Percentiles rank a stretch among this genome's conserved stretches.
These are phyloP conservation scores for Mycena citricolor DNA, from an alignment of 1,284 basidiomycete genomes.

Conservation along the genomic window DNA sequence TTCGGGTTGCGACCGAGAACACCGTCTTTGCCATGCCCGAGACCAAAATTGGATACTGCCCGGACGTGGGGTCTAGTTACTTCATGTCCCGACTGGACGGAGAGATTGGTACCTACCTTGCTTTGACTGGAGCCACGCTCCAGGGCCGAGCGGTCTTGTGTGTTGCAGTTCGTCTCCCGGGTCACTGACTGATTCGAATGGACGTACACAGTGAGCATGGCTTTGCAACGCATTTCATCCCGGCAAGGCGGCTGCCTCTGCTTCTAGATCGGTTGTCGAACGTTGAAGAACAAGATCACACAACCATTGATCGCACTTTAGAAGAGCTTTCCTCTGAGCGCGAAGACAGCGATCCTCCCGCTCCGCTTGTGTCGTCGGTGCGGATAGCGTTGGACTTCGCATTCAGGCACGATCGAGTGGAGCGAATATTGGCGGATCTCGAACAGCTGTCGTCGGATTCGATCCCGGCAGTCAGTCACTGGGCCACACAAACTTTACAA, in stretches of 20 bases:
- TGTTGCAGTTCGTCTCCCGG: constrained; percentile 34
- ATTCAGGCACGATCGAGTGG: constrained; percentile 70
- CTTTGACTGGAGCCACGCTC: constrained; percentile 79
- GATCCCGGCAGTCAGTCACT: constrained; percentile 53
- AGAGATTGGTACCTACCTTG: constrained; percentile 89
- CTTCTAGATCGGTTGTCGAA: constrained; percentile 63
- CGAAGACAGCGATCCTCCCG: constrained; percentile 54
- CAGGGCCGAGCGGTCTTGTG: constrained; percentile 83
- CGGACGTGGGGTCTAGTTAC: constrained; percentile 91
- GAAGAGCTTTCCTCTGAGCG: constrained; percentile 68
- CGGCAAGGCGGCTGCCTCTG: constrained; percentile 69
- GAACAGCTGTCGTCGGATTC: constrained; percentile 42
- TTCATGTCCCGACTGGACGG: constrained; percentile 92
- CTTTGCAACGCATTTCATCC: constrained; percentile 88
- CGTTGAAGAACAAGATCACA: constrained; percentile 53
- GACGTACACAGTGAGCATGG: constrained; percentile 85
- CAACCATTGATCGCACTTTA: constrained; percentile 51
- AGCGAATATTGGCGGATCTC: constrained; percentile 68
- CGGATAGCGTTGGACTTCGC: constrained; percentile 78
- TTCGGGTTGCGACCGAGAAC: constrained; percentile 93
- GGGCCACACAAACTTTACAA: constrained; percentile 73
- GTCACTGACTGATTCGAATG: constrained; percentile 3
- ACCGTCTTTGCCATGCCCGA: constrained; percentile 98
- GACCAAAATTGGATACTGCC: constrained; percentile 87
- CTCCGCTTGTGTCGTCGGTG: constrained; percentile 60